Evolutionary conservation across 1,284 basidiomycete genomes (phyloP), one percentile per base, ranked within the genome.

Genomic region (Trichosporon sp.): DNA sequence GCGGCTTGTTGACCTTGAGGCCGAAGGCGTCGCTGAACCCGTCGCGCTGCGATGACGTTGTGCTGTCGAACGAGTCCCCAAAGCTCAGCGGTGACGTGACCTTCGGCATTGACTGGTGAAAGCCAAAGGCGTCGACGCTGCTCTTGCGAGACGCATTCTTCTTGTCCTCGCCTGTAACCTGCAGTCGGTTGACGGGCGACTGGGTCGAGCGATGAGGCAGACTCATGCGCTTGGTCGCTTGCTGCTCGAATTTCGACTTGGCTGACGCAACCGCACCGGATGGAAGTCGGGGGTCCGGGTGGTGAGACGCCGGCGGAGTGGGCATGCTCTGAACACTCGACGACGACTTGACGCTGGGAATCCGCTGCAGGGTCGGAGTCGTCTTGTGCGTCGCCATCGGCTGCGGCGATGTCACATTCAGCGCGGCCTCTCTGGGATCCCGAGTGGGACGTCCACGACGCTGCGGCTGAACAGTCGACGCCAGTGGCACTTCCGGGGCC

Each of bases 401-500:
- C 12, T 67, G 56, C 6, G 38, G 54, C 3, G 51, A 35, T 37
- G n/a, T 59, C 14, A 37, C 59, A 2, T 43, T 21, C 31, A 35
- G 61, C 0, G 72, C 38, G 7, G 69, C 43, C 56, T 72, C 69
- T 16, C 61, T 77, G 3, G 76, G 71, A 66, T 80, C 81, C 31
- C 78, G 72, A 0, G 78, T 79, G 0, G 83, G 83, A 16, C 83
- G 68, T 7, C 83, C 83, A n/a, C 83, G 75, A 0, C 83, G 75
- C 68, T 83, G 81, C 0, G 83, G 83, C 66, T 81, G 80, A 2
- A 84, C 76, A 0, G 75, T 78, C 6, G 78, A 71, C 1, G 77
- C 77, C 16, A 84, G 43, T 3, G 76, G 66, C 0, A 78, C 77
- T 63, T 81, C 78, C 21, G 75, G 70, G 10, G 73, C 40, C 0